phyloP scores from a whole-genome alignment of 2,329 filamentous ascomycete genomes.

The Cladosporium sp. region DNA sequence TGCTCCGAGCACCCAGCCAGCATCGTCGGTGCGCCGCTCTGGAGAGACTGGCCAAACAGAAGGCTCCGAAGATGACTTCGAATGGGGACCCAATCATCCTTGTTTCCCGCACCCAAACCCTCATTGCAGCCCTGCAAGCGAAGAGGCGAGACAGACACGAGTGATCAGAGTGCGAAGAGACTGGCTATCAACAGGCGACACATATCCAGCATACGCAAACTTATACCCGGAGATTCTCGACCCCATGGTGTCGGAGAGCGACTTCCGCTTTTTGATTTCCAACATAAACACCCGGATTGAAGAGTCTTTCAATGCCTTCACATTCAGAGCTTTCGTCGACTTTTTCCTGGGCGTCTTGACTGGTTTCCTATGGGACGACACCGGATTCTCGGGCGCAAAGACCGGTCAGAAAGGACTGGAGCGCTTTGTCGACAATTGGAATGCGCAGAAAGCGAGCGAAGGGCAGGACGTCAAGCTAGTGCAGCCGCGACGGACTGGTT shows the following conservation, averaged over 20 bases:
- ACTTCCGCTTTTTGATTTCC: slow-evolving; percentile 78
- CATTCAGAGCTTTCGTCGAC: slow-evolving; percentile 72
- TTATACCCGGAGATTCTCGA: slow-evolving; percentile 95
- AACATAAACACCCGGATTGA: slow-evolving; percentile 74
- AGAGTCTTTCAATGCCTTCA: slow-evolving; percentile 75
- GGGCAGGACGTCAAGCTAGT: slow-evolving; percentile 68
- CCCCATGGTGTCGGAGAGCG: slow-evolving; percentile 74
- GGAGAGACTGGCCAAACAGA: slow-evolving; percentile 35
- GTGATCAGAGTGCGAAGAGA: slow-evolving; percentile 89
- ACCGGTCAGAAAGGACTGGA: slow-evolving; percentile 65
- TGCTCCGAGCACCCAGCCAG: slow-evolving; percentile 11
- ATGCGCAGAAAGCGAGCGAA: slow-evolving; percentile 56
- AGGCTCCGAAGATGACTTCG: slow-evolving; percentile 58
- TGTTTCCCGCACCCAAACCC: slow-evolving; percentile 93
- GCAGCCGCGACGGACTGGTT: slow-evolving; percentile 74
- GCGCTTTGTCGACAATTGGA: slow-evolving; percentile 82
- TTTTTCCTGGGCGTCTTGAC: slow-evolving; percentile 73
- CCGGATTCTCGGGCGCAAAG: slow-evolving; percentile 74
- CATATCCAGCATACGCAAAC: slow-evolving; percentile 90
- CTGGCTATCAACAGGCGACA: slow-evolving; percentile 80
- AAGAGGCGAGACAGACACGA: slow-evolving; percentile 70
- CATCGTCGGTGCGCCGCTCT: slow-evolving; percentile 8
- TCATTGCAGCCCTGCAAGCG: slow-evolving; percentile 74
- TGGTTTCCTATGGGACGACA: slow-evolving; percentile 91
- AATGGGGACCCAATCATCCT: slow-evolving; percentile 91